A percentile compares a stretch with the other conserved stretches of the same genome.
Conservation (phyloP, 2,329 filamentous ascomycete genomes). For the Pseudogymnoascus verrucosus region DNA sequence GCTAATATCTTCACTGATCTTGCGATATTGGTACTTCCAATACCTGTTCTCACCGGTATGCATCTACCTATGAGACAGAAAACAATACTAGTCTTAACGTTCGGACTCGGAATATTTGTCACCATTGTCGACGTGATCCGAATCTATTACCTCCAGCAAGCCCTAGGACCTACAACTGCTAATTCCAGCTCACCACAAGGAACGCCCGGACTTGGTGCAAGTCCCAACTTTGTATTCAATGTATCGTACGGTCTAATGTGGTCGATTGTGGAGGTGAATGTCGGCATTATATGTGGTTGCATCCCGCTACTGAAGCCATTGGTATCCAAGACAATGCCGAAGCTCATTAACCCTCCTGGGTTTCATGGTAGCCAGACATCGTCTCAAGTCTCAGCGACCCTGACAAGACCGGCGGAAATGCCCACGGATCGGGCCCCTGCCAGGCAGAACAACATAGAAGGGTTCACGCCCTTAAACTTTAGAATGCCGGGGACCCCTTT, state of each 20-base stretch:
- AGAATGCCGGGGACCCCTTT: neutral
- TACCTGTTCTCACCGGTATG: conserved; percentile 79
- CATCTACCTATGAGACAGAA: conserved; percentile 75
- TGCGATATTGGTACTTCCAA: conserved; percentile 74
- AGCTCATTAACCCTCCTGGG: conserved; percentile 2
- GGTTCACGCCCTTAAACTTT: neutral
- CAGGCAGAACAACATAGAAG: neutral
- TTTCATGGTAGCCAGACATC: neutral
- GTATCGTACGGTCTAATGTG: conserved; percentile 81
- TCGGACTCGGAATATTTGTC: conserved; percentile 77
- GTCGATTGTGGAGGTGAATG: conserved; percentile 82
- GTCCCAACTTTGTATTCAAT: conserved; percentile 54
- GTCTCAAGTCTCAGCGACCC: neutral
- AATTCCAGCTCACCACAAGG: neutral
- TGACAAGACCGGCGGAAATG: neutral
- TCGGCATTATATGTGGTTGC: conserved; percentile 79
- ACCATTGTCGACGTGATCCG: conserved; percentile 78
- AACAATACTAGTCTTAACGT: conserved; percentile 75
- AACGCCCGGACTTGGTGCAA: neutral
- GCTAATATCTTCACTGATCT: conserved; percentile 86
- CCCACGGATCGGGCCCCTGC: neutral
- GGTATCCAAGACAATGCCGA: conserved; percentile 39
- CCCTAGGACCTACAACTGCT: neutral
- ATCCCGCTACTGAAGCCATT: conserved; percentile 82
- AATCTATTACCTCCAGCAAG: conserved; percentile 72